A percentile compares a stretch with the other conserved stretches of the same genome.
Evolutionary conservation across 2,329 filamentous ascomycete species (phyloP).

Genomic region (Fusarium sublunatum): DNA sequence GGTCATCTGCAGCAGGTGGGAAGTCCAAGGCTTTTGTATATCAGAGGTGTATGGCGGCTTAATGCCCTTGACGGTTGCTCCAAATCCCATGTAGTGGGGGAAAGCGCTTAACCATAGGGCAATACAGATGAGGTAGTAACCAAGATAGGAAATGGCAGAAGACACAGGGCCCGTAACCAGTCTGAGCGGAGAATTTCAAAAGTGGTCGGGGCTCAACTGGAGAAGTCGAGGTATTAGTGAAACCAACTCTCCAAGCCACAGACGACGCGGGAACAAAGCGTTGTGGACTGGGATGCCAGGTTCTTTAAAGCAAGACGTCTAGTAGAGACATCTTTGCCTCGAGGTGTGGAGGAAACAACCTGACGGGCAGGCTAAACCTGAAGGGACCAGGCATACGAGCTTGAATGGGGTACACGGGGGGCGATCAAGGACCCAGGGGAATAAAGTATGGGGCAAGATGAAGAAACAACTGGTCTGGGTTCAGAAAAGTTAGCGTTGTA

Average conservation of each 20-base stretch:
- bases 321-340: conserved; percentile 35
- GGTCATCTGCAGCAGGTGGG: conserved; percentile 37
- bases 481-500: conserved; percentile 38
- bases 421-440: conserved; percentile 47
- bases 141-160: conserved; percentile 56
- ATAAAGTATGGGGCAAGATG: conserved; percentile 39
- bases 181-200: conserved; percentile 46
- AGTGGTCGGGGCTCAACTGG: conserved; percentile 45
- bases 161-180: conserved; percentile 39
- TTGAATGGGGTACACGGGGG: conserved; percentile 46
- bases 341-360: conserved; percentile 47
- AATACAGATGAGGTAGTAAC: conserved; percentile 52
- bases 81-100: conserved; percentile 36
- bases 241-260: conserved; percentile 47
- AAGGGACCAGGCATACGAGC: conserved; percentile 47
- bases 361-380: conserved; percentile 46
- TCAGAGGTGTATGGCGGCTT: conserved; percentile 46
- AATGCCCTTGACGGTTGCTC: conserved; percentile 41
- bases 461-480: conserved; percentile 46
- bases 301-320: conserved; percentile 40
- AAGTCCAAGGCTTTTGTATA: conserved; percentile 49
- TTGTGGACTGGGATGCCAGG: conserved; percentile 39
- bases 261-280: conserved; percentile 43
- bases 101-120: conserved; percentile 43
- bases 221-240: conserved; percentile 45